These are phyloP conservation scores for Solanum bukasovii DNA, from an alignment of 257 asterid species.

Conservation along the genomic window DNA sequence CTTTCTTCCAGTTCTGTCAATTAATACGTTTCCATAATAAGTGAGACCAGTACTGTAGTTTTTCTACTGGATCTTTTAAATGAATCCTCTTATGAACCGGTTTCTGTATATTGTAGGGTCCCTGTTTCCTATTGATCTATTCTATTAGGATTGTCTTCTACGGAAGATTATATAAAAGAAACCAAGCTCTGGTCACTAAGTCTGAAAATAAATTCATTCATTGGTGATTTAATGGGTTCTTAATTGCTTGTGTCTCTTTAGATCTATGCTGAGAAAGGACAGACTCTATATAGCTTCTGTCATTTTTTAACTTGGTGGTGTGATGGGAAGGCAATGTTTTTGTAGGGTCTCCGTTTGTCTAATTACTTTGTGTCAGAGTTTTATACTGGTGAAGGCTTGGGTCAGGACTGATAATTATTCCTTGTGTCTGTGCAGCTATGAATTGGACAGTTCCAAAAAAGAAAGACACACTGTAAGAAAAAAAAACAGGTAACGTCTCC, in stretches of 20 bases:
- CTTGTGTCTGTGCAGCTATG: conserved; percentile 43
- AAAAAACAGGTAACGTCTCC: conserved; percentile 49
- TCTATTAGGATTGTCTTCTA: background rate
- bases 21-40: background rate
- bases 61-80: background rate
- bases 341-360: background rate
- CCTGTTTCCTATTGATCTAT: background rate
- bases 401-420: background rate
- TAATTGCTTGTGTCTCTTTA: background rate
- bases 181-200: background rate
- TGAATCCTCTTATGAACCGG: background rate
- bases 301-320: background rate
- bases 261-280: background rate
- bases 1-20: background rate
- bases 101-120: background rate
- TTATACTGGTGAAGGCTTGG: background rate
- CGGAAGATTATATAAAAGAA: background rate
- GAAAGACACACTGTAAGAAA: conserved; percentile 49
- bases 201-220: background rate
- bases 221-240: background rate
- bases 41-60: background rate
- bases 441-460: conserved; percentile 50
- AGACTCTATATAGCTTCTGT: background rate
- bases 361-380: background rate
- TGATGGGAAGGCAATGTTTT: background rate